Evolutionary conservation across 2,329 filamentous ascomycete species (phyloP), one percentile per base, ranked within the genome.

Genomic region (Penicillium sp.): DNA sequence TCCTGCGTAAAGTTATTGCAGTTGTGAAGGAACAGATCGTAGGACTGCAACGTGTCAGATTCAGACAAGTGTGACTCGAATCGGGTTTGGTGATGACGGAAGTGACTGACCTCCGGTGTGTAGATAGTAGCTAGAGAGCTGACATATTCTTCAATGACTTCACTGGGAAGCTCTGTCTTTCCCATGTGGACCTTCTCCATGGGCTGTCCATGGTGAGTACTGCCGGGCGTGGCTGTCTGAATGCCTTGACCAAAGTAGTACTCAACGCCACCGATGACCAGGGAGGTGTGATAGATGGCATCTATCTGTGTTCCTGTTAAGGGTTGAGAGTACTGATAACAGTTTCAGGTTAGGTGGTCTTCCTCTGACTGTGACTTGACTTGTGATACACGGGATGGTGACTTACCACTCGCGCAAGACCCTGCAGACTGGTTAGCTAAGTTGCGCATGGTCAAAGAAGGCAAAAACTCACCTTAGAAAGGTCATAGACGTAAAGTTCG

Each of bases 1-100:
- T 96, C 92, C 70, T 98, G 94, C 3, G 90, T 91, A 76, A 98
- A 99, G 75, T 97, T 97, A 79, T 98, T 99, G 80, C 94, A 98
- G 73, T 99, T 99, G 76, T 97, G 92, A 31, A 85, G 68, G 79
- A 91, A 96, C 5, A 97, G 79, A 71, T 97, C 92, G 70, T 98
- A 98, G 0, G 91, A 90, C 85, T 92, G 64, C 18, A 9, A n/a
- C 27, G 9, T 53, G 50, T 66, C 59, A 63, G 56, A 61, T 24
- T 43, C 56, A 24, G n/a, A 13, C n/a, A n/a, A 6, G 9, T 35
- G 39, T 7, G 19, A n/a, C 2, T 11, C 40, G 18, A 11, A 3
- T 16, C 24, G 22, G 4, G 27, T 3, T 40, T 10, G 13, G 33
- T 47, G 7, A 18, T 22, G 18, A 59, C 71, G 14, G 69, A 89